Percentiles rank a stretch among this genome's conserved stretches.
Evolutionary conservation across 345 rosid species (phyloP).

Genomic region (Reutealis trisperma): DNA sequence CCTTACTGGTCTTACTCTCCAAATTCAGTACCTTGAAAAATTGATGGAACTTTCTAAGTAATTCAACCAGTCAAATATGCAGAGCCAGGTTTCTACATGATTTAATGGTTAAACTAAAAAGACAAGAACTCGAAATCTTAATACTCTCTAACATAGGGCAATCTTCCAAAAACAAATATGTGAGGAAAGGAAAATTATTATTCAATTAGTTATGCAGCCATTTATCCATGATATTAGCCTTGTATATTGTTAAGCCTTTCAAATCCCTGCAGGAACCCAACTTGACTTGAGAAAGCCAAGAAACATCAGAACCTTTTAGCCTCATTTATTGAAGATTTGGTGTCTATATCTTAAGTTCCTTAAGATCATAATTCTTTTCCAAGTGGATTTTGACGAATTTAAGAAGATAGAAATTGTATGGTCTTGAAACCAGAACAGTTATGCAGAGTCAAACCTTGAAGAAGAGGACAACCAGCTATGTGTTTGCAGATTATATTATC

Average conservation of each 20-base stretch:
- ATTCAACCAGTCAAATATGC: not conserved
- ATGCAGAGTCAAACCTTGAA: too few relatives aligned
- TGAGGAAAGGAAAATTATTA: not conserved
- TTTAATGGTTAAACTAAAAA: not conserved
- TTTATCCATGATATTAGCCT: not conserved
- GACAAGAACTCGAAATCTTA: not conserved
- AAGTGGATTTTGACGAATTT: too few relatives aligned
- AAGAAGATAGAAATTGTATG: too few relatives aligned
- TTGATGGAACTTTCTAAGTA: too few relatives aligned
- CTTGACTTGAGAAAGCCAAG: not conserved
- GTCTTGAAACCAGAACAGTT: too few relatives aligned
- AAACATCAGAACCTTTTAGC: not conserved
- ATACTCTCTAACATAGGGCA: not conserved
- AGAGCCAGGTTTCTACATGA: not conserved
- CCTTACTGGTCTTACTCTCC: too few relatives aligned
- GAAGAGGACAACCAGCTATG: too few relatives aligned
- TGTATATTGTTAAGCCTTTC: not conserved
- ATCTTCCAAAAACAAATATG: not conserved
- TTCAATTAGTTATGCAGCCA: not conserved
- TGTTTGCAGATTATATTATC: too few relatives aligned
- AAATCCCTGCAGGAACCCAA: too few relatives aligned
- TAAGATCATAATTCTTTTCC: too few relatives aligned
- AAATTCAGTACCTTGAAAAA: too few relatives aligned
- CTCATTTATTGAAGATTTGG: not conserved
- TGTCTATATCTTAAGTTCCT: not conserved